Percentiles rank a stretch among this genome's conserved stretches.
These are phyloP conservation scores for Nakazawaea anatomiae DNA, from an alignment of 805 yeast species.

Conservation along the genomic window DNA sequence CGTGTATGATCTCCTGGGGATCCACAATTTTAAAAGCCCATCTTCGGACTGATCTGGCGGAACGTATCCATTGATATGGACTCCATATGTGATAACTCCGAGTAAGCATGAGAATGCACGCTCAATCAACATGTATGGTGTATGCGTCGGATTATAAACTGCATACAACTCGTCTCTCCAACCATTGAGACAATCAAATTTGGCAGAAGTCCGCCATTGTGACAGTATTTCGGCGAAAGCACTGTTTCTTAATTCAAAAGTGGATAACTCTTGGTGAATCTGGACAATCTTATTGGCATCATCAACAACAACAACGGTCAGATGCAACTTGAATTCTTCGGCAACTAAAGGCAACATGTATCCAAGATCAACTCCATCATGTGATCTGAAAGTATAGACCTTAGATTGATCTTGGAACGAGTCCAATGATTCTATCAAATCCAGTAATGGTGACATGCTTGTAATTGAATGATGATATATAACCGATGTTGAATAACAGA, in stretches of 20 bases:
- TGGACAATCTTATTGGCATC: constrained; percentile 20
- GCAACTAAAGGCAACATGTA: constrained; percentile 31
- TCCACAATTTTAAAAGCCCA: constrained; percentile 59
- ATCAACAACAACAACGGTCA: constrained; percentile 22
- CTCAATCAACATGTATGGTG: constrained; percentile 67
- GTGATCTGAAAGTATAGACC: constrained; percentile 29
- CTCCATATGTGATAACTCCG: constrained; percentile 89
- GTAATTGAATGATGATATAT: too few relatives aligned
- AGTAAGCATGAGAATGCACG: constrained; percentile 74
- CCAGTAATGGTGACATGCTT: background rate
- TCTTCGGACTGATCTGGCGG: constrained; percentile 32
- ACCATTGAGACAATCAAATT: constrained; percentile 41
- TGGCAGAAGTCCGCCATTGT: constrained; percentile 28
- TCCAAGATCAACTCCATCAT: constrained; percentile 32
- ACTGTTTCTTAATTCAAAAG: constrained; percentile 33
- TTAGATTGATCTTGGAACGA: constrained; percentile 16
- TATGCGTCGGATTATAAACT: constrained; percentile 49
- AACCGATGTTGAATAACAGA: too few relatives aligned
- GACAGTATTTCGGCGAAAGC: constrained; percentile 38
- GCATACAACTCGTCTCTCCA: constrained; percentile 88
- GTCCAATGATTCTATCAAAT: constrained; percentile 15
- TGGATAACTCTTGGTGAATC: constrained; percentile 23
- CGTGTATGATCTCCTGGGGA: constrained; percentile 70
- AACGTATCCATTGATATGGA: constrained; percentile 78
- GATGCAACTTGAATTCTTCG: constrained; percentile 16